Evolutionary conservation across 2,329 filamentous ascomycete species (phyloP), one percentile per base, ranked within the genome.

Genomic region (Xylaria sp.): DNA sequence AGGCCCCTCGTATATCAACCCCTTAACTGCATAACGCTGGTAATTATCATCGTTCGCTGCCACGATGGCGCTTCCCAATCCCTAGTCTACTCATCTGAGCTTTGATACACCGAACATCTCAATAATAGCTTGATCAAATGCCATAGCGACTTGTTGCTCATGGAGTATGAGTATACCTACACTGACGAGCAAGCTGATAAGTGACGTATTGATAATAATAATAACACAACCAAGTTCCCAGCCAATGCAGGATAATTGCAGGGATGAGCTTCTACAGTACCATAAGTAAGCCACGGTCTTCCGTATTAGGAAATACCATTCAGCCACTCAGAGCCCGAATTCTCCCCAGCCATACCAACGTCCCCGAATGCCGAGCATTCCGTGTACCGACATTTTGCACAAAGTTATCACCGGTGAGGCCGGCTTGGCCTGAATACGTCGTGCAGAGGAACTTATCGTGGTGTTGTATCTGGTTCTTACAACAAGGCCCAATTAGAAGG

Each of bases 261-360:
- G n/a, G n/a, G n/a, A n/a, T n/a, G n/a, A n/a, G n/a, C n/a, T n/a
- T n/a, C n/a, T n/a, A n/a, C n/a, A n/a, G n/a, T n/a, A n/a, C n/a
- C n/a, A n/a, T n/a, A n/a, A 53, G 52, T 62, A 46, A 59, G 53
- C 59, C 23, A 62, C n/a, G 46, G n/a, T 45, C 6, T 46, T 63
- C 59, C 46, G 39, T 30, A 55, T 63, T 46, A n/a, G 65, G 65
- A 58, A 67, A 34, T 60, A 67, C 65, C 52, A 63, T 45, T 41
- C 45, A 67, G 53, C 60, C 60, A 67, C 30, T 63, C 60, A 63
- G 46, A 63, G 28, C 32, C 65, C 65, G 55, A 63, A 36, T 23
- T 30, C 32, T 3, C 6, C 36, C 55, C 52, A 23, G 18, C 36
- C 28, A 50, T 18, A 39, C 36, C 53, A 18, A 34, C 30, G 15